These are phyloP conservation scores for Paraphysoderma sedebokerense DNA, from an alignment of 371 early-diverging fungal genomes.

Conservation along the genomic window DNA sequence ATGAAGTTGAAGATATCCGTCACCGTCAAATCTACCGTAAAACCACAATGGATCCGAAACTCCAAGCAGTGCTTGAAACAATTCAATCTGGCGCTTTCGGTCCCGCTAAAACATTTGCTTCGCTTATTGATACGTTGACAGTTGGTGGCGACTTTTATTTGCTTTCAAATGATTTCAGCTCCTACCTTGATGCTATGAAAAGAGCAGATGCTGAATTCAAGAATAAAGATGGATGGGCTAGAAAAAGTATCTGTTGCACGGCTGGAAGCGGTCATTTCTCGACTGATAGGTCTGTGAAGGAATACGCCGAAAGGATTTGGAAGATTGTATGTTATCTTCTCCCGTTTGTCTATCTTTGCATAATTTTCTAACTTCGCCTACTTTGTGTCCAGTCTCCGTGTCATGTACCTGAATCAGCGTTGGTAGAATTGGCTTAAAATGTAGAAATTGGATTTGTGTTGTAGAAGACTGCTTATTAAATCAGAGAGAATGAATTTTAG, in stretches of 20 bases:
- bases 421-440: too few relatives aligned
- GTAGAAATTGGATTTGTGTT: too few relatives aligned
- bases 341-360: too few relatives aligned
- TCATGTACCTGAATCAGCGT: too few relatives aligned
- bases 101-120: slow-evolving; percentile 46
- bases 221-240: slow-evolving; percentile 55
- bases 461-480: too few relatives aligned
- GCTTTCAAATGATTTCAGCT: slow-evolving; percentile 65
- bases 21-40: slow-evolving; percentile 60
- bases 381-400: too few relatives aligned
- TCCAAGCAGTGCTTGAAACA: slow-evolving; percentile 50
- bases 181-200: slow-evolving; percentile 21
- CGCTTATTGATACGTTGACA: slow-evolving; percentile 55
- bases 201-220: slow-evolving; percentile 56
- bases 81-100: slow-evolving; percentile 64
- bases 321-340: too few relatives aligned
- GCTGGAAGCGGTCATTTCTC: slow-evolving; percentile 84
- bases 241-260: slow-evolving; percentile 66
- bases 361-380: too few relatives aligned
- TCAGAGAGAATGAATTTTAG: too few relatives aligned
- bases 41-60: slow-evolving; percentile 44
- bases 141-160: slow-evolving; percentile 73
- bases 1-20: slow-evolving; percentile 76
- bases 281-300: slow-evolving; percentile 60
- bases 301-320: slow-evolving; percentile 78